Conservation (phyloP, 2,329 filamentous ascomycete genomes). For the Ambrosiella beaveri region DNA sequence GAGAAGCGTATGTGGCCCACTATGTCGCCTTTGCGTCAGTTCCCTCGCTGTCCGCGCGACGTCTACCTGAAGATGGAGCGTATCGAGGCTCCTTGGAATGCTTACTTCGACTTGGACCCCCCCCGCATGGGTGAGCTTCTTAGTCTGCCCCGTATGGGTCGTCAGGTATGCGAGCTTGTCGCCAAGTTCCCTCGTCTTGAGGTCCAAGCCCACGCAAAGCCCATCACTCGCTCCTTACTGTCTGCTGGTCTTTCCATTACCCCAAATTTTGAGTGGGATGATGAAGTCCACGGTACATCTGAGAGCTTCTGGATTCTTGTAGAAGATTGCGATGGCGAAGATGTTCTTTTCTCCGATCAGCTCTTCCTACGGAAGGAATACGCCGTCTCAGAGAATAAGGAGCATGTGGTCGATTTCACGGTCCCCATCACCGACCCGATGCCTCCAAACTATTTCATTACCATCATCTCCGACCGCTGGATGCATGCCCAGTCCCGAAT, state of each 20-base stretch:
- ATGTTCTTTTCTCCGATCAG: constrained; percentile 86
- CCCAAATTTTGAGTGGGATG: constrained; percentile 93
- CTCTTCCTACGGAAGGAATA: constrained; percentile 86
- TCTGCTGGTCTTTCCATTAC: constrained; percentile 79
- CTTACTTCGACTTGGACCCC: constrained; percentile 90
- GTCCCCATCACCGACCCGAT: constrained; percentile 94
- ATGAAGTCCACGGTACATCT: constrained; percentile 65
- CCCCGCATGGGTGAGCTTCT: constrained; percentile 91
- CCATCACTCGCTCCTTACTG: constrained; percentile 85
- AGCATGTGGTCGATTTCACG: constrained; percentile 90
- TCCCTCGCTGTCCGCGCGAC: constrained; percentile 63
- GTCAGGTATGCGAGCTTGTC: constrained; percentile 69
- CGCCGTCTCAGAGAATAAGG: constrained; percentile 67
- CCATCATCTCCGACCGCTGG: constrained; percentile 86
- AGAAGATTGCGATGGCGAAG: constrained; percentile 93
- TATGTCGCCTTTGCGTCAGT: constrained; percentile 90
- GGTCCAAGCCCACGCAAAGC: constrained; percentile 83
- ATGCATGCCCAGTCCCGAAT: constrained; percentile 95
- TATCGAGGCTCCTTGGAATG: constrained; percentile 84
- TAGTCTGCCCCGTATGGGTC: constrained; percentile 75
- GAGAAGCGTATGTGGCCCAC: constrained; percentile 99
- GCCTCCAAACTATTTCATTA: constrained; percentile 98
- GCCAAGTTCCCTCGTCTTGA: constrained; percentile 87
- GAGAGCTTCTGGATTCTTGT: constrained; percentile 96
- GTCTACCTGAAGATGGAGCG: constrained; percentile 85